Conservation (phyloP, 305 asterid species). For the Lippia alba region DNA sequence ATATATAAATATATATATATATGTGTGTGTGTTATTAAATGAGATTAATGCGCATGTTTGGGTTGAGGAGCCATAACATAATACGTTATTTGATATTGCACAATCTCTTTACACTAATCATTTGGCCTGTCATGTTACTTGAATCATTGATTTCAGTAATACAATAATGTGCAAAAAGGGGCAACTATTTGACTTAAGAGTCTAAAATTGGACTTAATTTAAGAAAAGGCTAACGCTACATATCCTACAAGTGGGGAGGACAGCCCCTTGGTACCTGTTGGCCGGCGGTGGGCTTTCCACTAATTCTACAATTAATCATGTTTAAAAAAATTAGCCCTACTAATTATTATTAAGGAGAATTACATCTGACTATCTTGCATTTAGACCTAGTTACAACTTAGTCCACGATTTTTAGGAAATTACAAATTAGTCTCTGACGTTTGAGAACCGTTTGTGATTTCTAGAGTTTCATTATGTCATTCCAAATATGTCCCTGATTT, state of each 20-base stretch:
- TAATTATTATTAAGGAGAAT: not conserved
- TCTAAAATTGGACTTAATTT: constrained; percentile 36
- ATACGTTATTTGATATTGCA: constrained; percentile 37
- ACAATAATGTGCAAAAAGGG: constrained; percentile 41
- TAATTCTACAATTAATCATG: constrained; percentile 35
- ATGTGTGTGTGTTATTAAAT: too few species aligned
- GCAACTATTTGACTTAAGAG: constrained; percentile 39
- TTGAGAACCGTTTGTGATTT: too few species aligned
- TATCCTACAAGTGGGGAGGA: constrained; percentile 50
- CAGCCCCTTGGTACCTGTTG: constrained; percentile 53
- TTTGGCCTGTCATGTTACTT: constrained; percentile 67
- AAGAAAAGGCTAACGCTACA: constrained; percentile 48
- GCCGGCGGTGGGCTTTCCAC: constrained; percentile 58
- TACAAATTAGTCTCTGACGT: too few species aligned
- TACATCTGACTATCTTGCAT: too few species aligned
- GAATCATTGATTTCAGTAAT: constrained; percentile 55
- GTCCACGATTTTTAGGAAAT: too few species aligned
- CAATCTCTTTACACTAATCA: constrained; percentile 60
- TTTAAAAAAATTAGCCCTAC: constrained; percentile 26
- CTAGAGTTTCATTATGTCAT: too few species aligned
- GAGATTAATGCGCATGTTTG: constrained; percentile 50
- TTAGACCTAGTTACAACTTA: too few species aligned
- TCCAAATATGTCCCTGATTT: too few species aligned
- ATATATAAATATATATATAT: too few species aligned
- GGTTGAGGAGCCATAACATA: constrained; percentile 54